Evolutionary conservation across 2,329 filamentous ascomycete species (phyloP), one percentile per base, ranked within the genome.

Genomic region (Talaromyces sp.): DNA sequence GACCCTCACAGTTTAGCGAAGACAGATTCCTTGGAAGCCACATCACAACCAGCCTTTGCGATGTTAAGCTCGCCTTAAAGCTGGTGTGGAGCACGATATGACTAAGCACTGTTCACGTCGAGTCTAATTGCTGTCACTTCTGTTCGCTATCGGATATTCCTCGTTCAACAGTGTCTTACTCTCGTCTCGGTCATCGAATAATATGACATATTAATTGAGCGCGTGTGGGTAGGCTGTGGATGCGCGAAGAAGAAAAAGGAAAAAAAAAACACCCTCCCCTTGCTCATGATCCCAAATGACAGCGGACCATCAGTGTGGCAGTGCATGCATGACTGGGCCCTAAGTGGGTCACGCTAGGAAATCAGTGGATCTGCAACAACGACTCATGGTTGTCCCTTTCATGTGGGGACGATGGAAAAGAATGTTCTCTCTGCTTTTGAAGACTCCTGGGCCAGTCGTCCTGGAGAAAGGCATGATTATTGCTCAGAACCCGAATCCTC

Each of bases 281-380:
- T 47, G 49, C 49, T 53, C 51, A n/a, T 50, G 51, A 55, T 48
- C 20, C 51, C 41, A 42, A 57, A 57, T 63, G 62, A 63, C 60
- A 62, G 58, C 61, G 58, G 61, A 57, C 57, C 60, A 53, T 35
- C 56, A 65, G 58, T 65, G 63, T 64, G 63, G 63, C 63, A 65
- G 63, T 65, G 63, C 63, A 64, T 64, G 63, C 63, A 64, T 42
- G 59, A 55, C 52, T 51, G 52, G 56, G 40, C 48, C 51, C 54
- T 41, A 64, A 63, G 63, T 65, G 61, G 63, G 44, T 51, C 13
- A 9, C 51, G 36, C 56, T 63, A 63, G 62, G 51, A 58, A 64
- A 61, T 62, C 62, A 63, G 62, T 62, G 62, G 62, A 43, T 51
- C 53, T 16, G 13, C 33, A 43, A 16, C 55, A 50, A 58, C 58